Evolutionary conservation across 768 basidiomycete genomes (phyloP), one percentile per base, ranked within the genome.

Genomic region (Pleurotus sapidus): DNA sequence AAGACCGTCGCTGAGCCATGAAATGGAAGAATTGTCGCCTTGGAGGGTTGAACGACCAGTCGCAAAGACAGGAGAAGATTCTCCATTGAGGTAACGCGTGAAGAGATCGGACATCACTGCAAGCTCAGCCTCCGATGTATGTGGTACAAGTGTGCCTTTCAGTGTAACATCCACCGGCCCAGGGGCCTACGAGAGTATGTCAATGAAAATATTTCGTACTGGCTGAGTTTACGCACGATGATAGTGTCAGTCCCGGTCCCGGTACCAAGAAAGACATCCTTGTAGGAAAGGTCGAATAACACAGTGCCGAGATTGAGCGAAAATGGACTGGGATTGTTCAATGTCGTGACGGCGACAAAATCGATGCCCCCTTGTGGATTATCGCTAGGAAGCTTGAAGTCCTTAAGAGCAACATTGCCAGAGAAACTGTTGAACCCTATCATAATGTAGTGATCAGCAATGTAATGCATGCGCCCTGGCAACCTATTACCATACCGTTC

Each of bases 51-150:
- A 85, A 49, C 72, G 66, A 14, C 88, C 89, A 11, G 71, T 74
- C 1, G 87, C 89, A 57, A 84, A 65, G 38, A 90, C 84, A 3
- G 72, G 77, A 3, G 86, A 83, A 15, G 62, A 67, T 20, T 82
- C 80, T 20, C 85, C 78, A 63, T 91, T 90, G 60, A 91, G 72
- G 65, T 88, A 90, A 47, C 82, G 80, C 14, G 86, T 88, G 68
- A 91, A 91, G 42, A 91, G 72, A 54, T 80, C 66, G 5, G 86
- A 86, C 47, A 89, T 72, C n/a, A 65, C 62, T 3, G 68, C 72
- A 40, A 89, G 77, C 46, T 78, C 70, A 5, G 69, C 65, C 8
- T 77, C 58, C 20, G 70, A 71, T 11, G 75, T 77, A 56, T 89
- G 86, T 4, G 75, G 79, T 42, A 84, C 63, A 40, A 91, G 74